Evolutionary conservation across 495 filamentous ascomycete species (phyloP), one percentile per base, ranked within the genome.

Genomic region (Penicillium paradoxum): DNA sequence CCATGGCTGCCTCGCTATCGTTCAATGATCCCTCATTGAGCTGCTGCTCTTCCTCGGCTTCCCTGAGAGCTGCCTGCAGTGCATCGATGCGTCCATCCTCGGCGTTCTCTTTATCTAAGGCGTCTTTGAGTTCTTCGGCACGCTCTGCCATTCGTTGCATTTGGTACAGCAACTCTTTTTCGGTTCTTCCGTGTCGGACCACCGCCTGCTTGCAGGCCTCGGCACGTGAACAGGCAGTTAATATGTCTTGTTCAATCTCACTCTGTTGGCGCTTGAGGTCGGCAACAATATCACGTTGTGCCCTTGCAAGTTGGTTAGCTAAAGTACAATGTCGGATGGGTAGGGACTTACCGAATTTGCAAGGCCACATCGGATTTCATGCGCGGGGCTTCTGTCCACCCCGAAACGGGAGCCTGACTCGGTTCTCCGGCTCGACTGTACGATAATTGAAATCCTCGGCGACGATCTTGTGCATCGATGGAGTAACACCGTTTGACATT

Each of bases 321-420:
- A n/a, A n/a, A n/a, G n/a, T n/a, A n/a, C n/a, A n/a, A n/a, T 29
- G 32, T 47, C 13, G 18, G 3, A 10, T 4, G 29, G 29, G 29
- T 11, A 11, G 10, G 29, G 24, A 27, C 71, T 37, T 76, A 80
- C 70, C 70, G 74, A 34, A 87, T 78, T 67, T 89, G 87, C 18
- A 79, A 79, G 34, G 81, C 85, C 7, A 82, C 70, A 60, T 96
- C 88, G 0, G 89, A 86, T 67, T 87, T 86, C 84, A 97, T 95
- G 8, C 90, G 82, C 21, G 84, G 73, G n/a, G 58, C 66, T 3
- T 78, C 70, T 3, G 46, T 65, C 50, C 69, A 83, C 30, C 67
- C 62, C n/a, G 65, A 30, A 21, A 89, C 78, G 14, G 83, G 79
- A 40, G 69, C 70, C 45, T 81, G 72, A n/a, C 68, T 76, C 47